Conservation (phyloP, 2,329 filamentous ascomycete species). For the Lachnum nothofagi region DNA sequence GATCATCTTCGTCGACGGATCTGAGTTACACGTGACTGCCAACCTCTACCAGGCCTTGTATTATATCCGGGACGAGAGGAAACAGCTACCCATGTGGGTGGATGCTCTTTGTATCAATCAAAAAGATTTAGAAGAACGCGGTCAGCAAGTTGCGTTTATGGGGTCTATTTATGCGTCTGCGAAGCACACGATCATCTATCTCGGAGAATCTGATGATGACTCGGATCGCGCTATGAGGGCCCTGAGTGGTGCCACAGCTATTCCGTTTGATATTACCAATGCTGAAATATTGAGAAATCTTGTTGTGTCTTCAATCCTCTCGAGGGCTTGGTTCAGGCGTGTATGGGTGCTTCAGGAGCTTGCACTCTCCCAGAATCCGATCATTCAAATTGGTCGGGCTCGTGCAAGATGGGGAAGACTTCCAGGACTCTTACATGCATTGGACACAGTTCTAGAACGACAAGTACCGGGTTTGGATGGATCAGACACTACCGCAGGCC, state of each 20-base stretch:
- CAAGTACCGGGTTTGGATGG: not conserved
- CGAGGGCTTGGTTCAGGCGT: slow-evolving; percentile 35
- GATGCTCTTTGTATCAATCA: slow-evolving; percentile 9
- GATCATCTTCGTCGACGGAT: not conserved
- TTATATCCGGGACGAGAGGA: not conserved
- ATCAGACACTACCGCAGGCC: not conserved
- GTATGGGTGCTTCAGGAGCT: slow-evolving; percentile 37
- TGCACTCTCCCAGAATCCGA: not conserved
- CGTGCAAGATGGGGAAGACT: slow-evolving; percentile 1
- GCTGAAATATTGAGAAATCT: not conserved
- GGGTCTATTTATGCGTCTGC: slow-evolving; percentile 4
- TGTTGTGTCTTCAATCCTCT: slow-evolving; percentile 31
- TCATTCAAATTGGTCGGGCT: not conserved
- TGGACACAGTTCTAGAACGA: not conserved
- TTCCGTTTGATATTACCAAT: not conserved
- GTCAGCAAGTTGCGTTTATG: slow-evolving; percentile 3
- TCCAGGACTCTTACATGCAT: not conserved
- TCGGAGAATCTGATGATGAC: slow-evolving; percentile 4
- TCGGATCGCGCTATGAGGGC: not conserved
- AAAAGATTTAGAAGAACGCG: not conserved
- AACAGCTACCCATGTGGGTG: not conserved
- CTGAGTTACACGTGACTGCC: not conserved
- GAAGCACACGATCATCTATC: slow-evolving; percentile 6
- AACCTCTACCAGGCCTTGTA: not conserved
- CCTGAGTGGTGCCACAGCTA: not conserved